These are phyloP conservation scores for Fragaria nilgerrensis DNA, from an alignment of 306 rosid species.

Conservation along the genomic window DNA sequence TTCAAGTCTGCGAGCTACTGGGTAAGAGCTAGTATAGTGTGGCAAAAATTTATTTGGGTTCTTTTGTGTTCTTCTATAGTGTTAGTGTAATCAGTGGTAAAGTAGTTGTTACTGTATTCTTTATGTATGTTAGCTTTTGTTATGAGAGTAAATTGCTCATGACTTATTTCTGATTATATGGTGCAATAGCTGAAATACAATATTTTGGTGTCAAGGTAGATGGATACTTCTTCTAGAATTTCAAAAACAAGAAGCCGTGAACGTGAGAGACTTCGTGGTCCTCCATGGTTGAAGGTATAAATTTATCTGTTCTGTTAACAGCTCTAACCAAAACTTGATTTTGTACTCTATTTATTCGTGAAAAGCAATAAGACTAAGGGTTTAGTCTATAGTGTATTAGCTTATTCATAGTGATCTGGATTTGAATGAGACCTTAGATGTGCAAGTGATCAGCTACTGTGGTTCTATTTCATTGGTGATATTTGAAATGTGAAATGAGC, in stretches of 20 bases:
- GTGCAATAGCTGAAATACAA: not conserved
- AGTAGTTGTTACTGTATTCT: not conserved
- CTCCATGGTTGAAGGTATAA: constrained; percentile 94
- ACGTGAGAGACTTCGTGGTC: constrained; percentile 93
- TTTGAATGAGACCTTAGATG: not conserved
- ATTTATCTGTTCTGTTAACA: constrained; percentile 2
- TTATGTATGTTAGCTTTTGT: not conserved
- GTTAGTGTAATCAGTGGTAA: not conserved
- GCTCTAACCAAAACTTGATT: not conserved
- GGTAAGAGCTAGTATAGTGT: constrained; percentile 88
- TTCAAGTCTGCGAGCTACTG: constrained; percentile 95
- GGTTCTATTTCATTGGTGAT: too few species aligned
- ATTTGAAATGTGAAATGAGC: not conserved
- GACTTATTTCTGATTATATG: not conserved
- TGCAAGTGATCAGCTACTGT: not conserved
- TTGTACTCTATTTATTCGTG: not conserved
- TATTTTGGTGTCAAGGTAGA: constrained; percentile 68
- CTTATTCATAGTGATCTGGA: not conserved
- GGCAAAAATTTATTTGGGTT: constrained; percentile 7
- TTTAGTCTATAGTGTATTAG: not conserved
- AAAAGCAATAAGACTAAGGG: not conserved
- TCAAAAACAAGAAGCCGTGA: constrained; percentile 85
- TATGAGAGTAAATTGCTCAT: not conserved
- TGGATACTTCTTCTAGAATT: constrained; percentile 93
- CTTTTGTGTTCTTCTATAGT: not conserved